Conservation (phyloP, 2,329 filamentous ascomycete species). For the Mycosphaerella sp. region DNA sequence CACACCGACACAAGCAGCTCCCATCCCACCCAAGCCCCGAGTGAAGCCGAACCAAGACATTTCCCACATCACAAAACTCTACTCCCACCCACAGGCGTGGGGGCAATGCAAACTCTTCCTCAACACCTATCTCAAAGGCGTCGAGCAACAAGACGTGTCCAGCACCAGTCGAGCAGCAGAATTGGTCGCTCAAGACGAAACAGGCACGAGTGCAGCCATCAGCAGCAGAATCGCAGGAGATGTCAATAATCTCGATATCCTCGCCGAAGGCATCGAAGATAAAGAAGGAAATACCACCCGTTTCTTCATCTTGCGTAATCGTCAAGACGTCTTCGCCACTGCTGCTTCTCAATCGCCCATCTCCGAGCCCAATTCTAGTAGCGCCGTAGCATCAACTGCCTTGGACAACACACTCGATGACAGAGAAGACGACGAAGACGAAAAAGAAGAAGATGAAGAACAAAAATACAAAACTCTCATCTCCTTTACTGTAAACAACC, state of each 20-base stretch:
- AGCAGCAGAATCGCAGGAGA: conserved; percentile 67
- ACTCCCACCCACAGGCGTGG: conserved; percentile 93
- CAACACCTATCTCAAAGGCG: conserved; percentile 58
- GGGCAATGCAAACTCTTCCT: conserved; percentile 82
- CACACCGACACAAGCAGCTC: conserved; percentile 42
- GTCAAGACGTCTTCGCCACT: conserved; percentile 54
- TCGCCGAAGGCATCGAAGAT: conserved; percentile 67
- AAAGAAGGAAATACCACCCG: conserved; percentile 68
- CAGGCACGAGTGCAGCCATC: conserved; percentile 62
- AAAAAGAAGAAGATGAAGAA: too few relatives aligned
- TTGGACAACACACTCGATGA: not conserved
- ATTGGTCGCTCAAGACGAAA: conserved; percentile 55
- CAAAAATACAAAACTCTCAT: conserved; percentile 60
- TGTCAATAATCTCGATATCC: conserved; percentile 59
- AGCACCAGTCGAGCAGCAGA: conserved; percentile 82
- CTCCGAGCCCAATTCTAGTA: conserved; percentile 44
- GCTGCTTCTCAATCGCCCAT: conserved; percentile 65
- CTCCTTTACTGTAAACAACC: conserved; percentile 69
- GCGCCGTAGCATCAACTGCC: not conserved
- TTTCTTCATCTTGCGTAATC: conserved; percentile 59
- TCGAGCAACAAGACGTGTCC: conserved; percentile 76
- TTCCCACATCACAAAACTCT: conserved; percentile 64
- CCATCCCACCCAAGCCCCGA: conserved; percentile 42
- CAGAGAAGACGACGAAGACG: conserved; percentile 8
- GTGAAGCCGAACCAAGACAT: conserved; percentile 46